A percentile compares a stretch with the other conserved stretches of the same genome.
phyloP scores from a whole-genome alignment of 352 stramenopile genomes.

The Albugo candida region DNA sequence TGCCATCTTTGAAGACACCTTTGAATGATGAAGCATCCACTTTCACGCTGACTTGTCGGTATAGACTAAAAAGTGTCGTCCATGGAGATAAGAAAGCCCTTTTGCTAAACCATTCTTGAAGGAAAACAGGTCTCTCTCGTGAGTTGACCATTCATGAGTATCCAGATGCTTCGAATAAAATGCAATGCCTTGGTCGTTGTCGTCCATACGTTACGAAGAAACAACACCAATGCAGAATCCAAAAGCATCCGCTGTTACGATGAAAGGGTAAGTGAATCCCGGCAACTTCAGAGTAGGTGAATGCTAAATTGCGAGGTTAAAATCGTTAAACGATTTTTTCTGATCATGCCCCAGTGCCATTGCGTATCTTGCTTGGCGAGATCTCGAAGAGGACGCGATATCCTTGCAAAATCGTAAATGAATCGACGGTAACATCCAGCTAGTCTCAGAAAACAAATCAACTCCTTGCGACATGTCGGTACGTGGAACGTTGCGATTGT shows the following conservation, averaged over 20 bases:
- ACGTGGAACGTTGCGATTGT: constrained; percentile 2
- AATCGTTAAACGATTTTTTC: constrained; percentile 1
- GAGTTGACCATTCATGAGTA: not conserved
- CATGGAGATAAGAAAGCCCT: constrained; percentile 4
- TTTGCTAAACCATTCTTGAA: constrained; percentile 4
- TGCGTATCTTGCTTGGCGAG: not conserved
- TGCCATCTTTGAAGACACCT: constrained; percentile 5
- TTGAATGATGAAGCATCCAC: constrained; percentile 6
- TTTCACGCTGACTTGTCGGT: constrained; percentile 7
- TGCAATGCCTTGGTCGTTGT: not conserved
- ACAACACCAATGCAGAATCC: constrained; percentile 1
- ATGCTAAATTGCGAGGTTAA: constrained; percentile 5
- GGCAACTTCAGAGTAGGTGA: too few relatives aligned
- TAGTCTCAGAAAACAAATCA: constrained; percentile 8
- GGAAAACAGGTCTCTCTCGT: not conserved
- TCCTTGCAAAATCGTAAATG: constrained; percentile 6
- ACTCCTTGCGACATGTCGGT: constrained; percentile 6
- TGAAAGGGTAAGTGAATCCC: constrained; percentile 5
- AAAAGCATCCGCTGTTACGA: constrained; percentile 3
- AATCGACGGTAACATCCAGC: constrained; percentile 11
- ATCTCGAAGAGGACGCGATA: constrained; percentile 6
- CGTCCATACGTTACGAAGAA: not conserved
- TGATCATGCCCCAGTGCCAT: constrained; percentile 4
- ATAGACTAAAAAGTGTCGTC: not conserved
- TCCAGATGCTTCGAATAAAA: constrained; percentile 1